Evolutionary conservation across 768 basidiomycete species (phyloP), one percentile per base, ranked within the genome.

Genomic region (Trametes sanguinea): DNA sequence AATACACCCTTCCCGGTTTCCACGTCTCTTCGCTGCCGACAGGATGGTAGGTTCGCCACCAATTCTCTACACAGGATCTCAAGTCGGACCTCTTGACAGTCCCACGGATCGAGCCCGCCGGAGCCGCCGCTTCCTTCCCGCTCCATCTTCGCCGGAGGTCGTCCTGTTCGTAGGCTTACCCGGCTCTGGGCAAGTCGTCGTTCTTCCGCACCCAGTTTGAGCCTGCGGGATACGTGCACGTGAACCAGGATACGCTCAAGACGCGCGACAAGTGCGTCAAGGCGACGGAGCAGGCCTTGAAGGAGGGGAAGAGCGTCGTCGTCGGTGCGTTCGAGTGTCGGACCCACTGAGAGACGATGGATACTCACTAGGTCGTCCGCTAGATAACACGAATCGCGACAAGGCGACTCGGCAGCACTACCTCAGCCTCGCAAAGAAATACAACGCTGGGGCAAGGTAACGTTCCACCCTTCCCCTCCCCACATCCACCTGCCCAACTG

Each of bases 321-420:
- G 80, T 98, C 46, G 94, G 92, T 89, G 63, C 64, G 83, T 72
- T 17, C 22, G 22, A 1, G 22, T 11, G 40, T 17, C 17, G 42
- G n/a, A 39, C 35, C 37, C 1, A 13, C 10, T 14, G 29, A 46
- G n/a, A 46, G 3, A 29, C 2, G 42, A 6, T 27, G 3, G 46
- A 33, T 4, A n/a, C 11, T 30, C 16, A 40, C 7, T 37, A 14
- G 37, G 8, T 13, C 44, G 46, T n/a, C n/a, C n/a, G n/a, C 44
- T 57, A 94, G 95, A 98, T 71, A 97, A 96, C 71, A 97, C 95
- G n/a, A 96, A 96, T 73, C 85, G 93, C 10, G 84, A 94, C 67
- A 68, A 67, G 6, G 69, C 73, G 27, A 95, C 90, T 30, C 82
- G 95, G 51, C 84, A 84, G 62, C 73, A 78, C 48, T 98, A 95